Conservation (phyloP, 2,329 filamentous ascomycete genomes). For the Hymenoscyphus repandus region DNA sequence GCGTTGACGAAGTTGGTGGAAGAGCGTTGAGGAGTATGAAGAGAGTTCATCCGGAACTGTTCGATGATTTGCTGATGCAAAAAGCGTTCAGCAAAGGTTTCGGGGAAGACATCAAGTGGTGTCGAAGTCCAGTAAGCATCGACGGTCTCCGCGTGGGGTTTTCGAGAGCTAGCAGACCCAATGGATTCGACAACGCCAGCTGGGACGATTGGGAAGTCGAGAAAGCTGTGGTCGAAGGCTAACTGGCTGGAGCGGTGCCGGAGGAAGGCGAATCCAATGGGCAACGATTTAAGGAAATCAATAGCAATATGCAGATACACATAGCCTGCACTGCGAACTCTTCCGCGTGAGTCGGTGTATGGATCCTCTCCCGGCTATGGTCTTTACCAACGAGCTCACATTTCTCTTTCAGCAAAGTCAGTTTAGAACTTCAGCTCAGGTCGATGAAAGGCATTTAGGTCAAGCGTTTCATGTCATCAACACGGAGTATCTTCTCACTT, state of each 20-base stretch:
- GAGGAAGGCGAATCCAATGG: slow-evolving; percentile 4
- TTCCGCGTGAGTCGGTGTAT: slow-evolving; percentile 2
- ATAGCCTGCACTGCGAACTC: slow-evolving; percentile 6
- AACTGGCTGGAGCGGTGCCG: slow-evolving; percentile 1
- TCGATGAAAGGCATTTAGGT: background rate
- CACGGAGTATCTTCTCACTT: background rate
- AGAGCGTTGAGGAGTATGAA: slow-evolving; percentile 27
- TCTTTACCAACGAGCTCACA: background rate
- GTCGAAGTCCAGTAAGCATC: slow-evolving; percentile 27
- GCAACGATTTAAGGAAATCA: slow-evolving; percentile 5
- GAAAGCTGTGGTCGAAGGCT: slow-evolving; percentile 21
- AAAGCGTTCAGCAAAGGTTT: slow-evolving; percentile 25
- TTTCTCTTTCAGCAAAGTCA: background rate
- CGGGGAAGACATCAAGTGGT: slow-evolving; percentile 28
- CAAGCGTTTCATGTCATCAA: background rate
- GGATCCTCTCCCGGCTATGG: slow-evolving; percentile 1
- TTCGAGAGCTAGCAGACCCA: slow-evolving; percentile 37
- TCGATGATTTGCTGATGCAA: slow-evolving; percentile 28
- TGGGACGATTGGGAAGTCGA: slow-evolving; percentile 36
- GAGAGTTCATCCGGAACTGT: slow-evolving; percentile 26
- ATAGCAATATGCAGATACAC: slow-evolving; percentile 9
- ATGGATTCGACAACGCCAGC: slow-evolving; percentile 43
- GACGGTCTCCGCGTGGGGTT: slow-evolving; percentile 28
- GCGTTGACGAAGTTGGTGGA: slow-evolving; percentile 29
- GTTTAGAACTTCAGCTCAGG: background rate